Evolutionary conservation across 2,329 filamentous ascomycete species (phyloP).

Genomic region (Cryphonectria japonica): DNA sequence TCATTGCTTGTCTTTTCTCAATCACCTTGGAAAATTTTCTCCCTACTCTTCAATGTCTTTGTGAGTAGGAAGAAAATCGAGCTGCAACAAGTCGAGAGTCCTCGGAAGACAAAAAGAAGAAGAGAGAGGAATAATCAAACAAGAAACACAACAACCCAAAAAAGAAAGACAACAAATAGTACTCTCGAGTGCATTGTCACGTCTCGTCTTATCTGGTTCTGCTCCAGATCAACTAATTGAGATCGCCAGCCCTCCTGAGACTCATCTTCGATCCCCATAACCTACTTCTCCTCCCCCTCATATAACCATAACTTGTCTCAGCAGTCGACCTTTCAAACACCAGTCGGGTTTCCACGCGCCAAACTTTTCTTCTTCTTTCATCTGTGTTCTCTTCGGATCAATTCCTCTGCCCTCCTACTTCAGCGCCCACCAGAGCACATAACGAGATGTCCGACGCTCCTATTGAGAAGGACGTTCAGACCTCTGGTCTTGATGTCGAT

Average conservation of each 20-base stretch:
- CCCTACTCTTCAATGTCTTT: neutral
- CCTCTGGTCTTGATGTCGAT: constrained; percentile 21
- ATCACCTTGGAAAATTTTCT: neutral
- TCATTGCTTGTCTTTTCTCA: neutral
- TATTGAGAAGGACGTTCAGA: constrained; percentile 26
- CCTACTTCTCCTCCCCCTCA: neutral
- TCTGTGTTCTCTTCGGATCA: neutral
- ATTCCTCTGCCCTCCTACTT: neutral
- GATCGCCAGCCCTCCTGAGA: neutral
- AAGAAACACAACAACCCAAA: too few species aligned
- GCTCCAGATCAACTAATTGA: neutral
- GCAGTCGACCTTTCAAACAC: neutral
- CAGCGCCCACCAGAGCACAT: neutral
- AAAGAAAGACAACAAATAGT: neutral
- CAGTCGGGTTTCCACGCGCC: neutral
- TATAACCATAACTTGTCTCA: neutral
- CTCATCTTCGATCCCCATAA: neutral
- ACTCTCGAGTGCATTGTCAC: neutral
- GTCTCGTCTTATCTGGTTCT: neutral
- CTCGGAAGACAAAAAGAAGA: neutral
- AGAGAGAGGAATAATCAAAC: neutral
- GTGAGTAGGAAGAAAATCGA: neutral
- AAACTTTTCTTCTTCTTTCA: neutral
- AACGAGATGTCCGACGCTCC: constrained; percentile 20
- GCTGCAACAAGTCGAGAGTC: neutral